phyloP scores from a whole-genome alignment of 208 protist species.

The Crithidia acanthocephali region DNA sequence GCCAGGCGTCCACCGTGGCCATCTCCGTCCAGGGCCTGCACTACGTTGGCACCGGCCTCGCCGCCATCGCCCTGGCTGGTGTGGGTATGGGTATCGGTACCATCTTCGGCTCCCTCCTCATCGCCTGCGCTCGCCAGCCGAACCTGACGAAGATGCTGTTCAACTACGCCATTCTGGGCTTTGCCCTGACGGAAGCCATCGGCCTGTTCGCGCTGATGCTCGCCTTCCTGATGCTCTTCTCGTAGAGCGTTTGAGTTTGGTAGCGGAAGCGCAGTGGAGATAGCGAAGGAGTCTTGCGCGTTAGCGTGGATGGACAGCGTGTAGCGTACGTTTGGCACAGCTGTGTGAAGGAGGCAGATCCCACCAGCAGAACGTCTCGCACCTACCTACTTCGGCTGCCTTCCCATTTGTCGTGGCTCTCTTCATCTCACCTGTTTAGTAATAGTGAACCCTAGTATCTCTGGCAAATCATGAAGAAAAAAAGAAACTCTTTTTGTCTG shows the following conservation, averaged over 20 bases:
- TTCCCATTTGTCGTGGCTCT: too few relatives aligned
- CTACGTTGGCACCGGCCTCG: conserved; percentile 81
- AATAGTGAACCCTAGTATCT: too few relatives aligned
- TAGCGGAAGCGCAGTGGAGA: too few relatives aligned
- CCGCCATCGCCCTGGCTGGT: conserved; percentile 72
- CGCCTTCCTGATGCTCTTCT: conserved; percentile 91
- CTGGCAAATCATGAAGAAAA: neutral
- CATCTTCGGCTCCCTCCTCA: conserved; percentile 73
- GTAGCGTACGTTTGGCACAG: too few relatives aligned
- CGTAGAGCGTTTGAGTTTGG: conserved; percentile 52
- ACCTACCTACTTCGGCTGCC: too few relatives aligned
- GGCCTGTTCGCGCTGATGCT: conserved; percentile 87
- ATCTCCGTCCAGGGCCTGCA: conserved; percentile 78
- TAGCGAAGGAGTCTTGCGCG: too few relatives aligned
- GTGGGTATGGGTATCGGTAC: conserved; percentile 74
- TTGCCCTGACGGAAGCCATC: conserved; percentile 88
- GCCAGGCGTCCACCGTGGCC: conserved; percentile 64
- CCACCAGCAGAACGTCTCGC: too few relatives aligned
- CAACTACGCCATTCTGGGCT: conserved; percentile 86
- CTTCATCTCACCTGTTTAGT: too few relatives aligned
- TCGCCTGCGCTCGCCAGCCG: conserved; percentile 78
- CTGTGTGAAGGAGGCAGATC: too few relatives aligned
- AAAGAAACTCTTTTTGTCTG: neutral
- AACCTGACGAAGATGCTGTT: conserved; percentile 84
- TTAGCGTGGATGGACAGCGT: too few relatives aligned